These are phyloP conservation scores for Hypericum perforatum DNA, from an alignment of 345 rosid species.

Conservation along the genomic window DNA sequence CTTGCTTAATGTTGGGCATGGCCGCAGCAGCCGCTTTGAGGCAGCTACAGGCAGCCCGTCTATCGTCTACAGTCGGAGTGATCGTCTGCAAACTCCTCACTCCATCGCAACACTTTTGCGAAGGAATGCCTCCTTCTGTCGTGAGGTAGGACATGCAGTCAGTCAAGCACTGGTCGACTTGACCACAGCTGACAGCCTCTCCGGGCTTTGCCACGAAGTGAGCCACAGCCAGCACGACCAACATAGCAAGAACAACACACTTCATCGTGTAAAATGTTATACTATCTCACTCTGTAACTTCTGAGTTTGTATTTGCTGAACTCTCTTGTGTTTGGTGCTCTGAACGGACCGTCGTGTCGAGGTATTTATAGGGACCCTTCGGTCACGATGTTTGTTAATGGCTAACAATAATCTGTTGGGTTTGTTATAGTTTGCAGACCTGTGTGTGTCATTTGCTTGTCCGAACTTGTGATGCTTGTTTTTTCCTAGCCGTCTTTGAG, in stretches of 20 bases:
- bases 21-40: background rate
- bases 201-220: conserved; percentile 6
- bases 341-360: too few relatives aligned
- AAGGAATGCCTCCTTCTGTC: background rate
- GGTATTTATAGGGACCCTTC: too few relatives aligned
- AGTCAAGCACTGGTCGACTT: conserved; percentile 6
- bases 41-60: conserved; percentile 4
- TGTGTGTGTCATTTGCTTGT: too few relatives aligned
- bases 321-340: too few relatives aligned
- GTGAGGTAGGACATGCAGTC: conserved; percentile 16
- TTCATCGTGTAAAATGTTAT: background rate
- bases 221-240: background rate
- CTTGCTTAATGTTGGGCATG: background rate
- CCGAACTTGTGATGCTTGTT: too few relatives aligned
- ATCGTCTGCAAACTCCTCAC: conserved; percentile 6
- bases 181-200: conserved; percentile 10
- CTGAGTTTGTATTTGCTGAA: too few relatives aligned
- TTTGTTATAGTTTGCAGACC: too few relatives aligned
- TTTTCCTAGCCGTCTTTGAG: too few relatives aligned
- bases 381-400: too few relatives aligned
- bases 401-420: too few relatives aligned
- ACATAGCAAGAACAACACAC: background rate
- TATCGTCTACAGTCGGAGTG: conserved; percentile 7
- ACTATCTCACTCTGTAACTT: too few relatives aligned
- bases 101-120: conserved; percentile 9